Evolutionary conservation across 164 flowering plant genomes (phyloP), one percentile per base, ranked within the genome.

Genomic region (Dillenia turbinata): DNA sequence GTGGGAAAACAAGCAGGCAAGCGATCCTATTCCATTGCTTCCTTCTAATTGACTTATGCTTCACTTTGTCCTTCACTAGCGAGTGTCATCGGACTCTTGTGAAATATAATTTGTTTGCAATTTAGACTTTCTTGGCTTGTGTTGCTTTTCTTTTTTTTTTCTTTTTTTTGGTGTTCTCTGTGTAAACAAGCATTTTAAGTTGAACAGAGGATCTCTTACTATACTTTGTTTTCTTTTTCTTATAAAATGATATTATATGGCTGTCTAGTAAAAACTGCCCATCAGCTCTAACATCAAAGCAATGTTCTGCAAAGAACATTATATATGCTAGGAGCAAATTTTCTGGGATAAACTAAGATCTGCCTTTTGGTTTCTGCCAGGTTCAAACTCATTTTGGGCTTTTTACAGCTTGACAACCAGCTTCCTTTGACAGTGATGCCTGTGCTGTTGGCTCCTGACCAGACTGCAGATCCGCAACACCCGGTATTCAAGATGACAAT

Each of bases 391-490:
- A 84, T 94, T 65, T 62, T 91, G 57, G 96, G 97, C 12, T 59
- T 84, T 74, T 51, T 94, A 71, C 99, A 91, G 83, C 71, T 94
- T 52, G 99, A 94, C 72, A 94, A 94, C 71, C 96, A 91, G 71
- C 90, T 94, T 9, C 97, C 97, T 66, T 76, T 94, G 52, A 79
- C 97, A 47, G 52, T 79, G 64, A 85, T 89, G 89, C 99, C 99
- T 47, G 96, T 91, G 57, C 68, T 91, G 33, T 72, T 94, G 70
- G 99, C 95, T 47, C 96, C 99, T 68, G 97, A 94, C 48, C 79
- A 79, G 56, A 64, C 63, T 48, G 61, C 71, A 67, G 93, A 85
- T 66, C 48, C 71, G 58, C 79, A 81, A 55, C 87, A 84, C 65
- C 96, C 96, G 48, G 99, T 88, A 17, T 85, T 94, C 70, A 89